These are phyloP conservation scores for Xanthoconium purpureum DNA, from an alignment of 768 basidiomycete genomes.

Conservation along the genomic window DNA sequence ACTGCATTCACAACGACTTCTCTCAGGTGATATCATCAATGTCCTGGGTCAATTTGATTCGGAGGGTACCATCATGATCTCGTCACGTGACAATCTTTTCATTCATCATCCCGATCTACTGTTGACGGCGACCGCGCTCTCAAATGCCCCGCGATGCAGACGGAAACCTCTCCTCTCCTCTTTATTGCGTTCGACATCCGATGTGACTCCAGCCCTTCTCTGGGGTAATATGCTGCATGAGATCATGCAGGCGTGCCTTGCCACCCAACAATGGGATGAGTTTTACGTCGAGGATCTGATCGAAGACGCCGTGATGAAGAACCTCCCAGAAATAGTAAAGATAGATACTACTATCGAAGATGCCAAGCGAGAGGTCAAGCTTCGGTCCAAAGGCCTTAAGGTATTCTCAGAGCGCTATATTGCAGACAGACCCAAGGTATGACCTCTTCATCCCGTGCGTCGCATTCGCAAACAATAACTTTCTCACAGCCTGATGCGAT, in stretches of 20 bases:
- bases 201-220: slow-evolving; percentile 63
- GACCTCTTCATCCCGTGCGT: background rate
- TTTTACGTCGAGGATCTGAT: slow-evolving; percentile 59
- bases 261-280: slow-evolving; percentile 58
- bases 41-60: slow-evolving; percentile 52
- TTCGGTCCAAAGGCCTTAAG: slow-evolving; percentile 61
- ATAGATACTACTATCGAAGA: slow-evolving; percentile 55
- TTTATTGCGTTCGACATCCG: slow-evolving; percentile 56
- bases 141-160: slow-evolving; percentile 76
- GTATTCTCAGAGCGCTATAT: slow-evolving; percentile 69
- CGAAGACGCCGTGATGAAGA: slow-evolving; percentile 49
- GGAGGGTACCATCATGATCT: slow-evolving; percentile 52
- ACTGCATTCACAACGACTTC: background rate
- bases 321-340: slow-evolving; percentile 60
- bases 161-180: slow-evolving; percentile 82
- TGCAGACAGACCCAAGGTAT: slow-evolving; percentile 59
- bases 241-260: slow-evolving; percentile 80
- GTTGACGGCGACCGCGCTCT: slow-evolving; percentile 84
- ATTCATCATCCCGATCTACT: slow-evolving; percentile 92
- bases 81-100: slow-evolving; percentile 62
- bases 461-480: background rate
- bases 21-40: slow-evolving; percentile 78
- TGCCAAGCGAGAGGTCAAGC: slow-evolving; percentile 61
- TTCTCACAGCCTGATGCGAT: slow-evolving; percentile 53
- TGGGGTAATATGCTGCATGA: slow-evolving; percentile 96